Base-by-base conservation (phyloP, 2,329 filamentous ascomycete genomes). In the Pseudogymnoascus sp. region DNA sequence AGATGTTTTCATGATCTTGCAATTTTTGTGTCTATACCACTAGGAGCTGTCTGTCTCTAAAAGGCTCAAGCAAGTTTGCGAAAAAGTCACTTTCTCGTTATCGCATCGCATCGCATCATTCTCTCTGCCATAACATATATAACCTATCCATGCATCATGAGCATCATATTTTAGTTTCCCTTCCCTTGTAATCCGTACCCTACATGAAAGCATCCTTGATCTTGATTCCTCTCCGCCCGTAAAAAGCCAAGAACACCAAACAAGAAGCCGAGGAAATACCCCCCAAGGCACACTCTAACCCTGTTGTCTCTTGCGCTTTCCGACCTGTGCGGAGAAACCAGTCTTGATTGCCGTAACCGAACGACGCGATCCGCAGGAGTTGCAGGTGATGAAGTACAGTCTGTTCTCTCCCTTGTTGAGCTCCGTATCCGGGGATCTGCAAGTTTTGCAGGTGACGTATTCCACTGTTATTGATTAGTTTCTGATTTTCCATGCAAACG, bases 361-460 rank as follows among this genome's bases (percentile, higher is more conserved):
- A 76, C 93, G 89, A 78, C 93, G 84, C 61, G 87, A 90, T 67
- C 88, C 88, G 73, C 89, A 91, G 64, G 88, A 89, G 80, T 95
- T 96, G 87, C 93, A 97, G 65, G 93, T 97, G 75, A 99, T 92
- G 82, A 97, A 99, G 82, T 96, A 97, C 68, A 99, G 84, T 81
- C 95, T 90, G 84, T 97, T 99, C 80, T 99, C 95, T 78, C 93
- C 95, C 84, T 97, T 97, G 86, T 89, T 96, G 75, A 99, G 87
- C 76, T 96, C 92, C 62, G 93, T 97, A 74, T 97, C 91, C 73
- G 92, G 91, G 28, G 90, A 93, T 75, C 93, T 87, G 83, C 95
- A 99, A 42, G 95, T 99, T 82, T 97, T 97, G 88, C 95, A 99
- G 61, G 93, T 97, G 67, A 99, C 93, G 75, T 97, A 97, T 81